A percentile compares a stretch with the other conserved stretches of the same genome.
These are phyloP conservation scores for Phytophthora crassamura DNA, from an alignment of 352 stramenopile genomes.

Conservation along the genomic window DNA sequence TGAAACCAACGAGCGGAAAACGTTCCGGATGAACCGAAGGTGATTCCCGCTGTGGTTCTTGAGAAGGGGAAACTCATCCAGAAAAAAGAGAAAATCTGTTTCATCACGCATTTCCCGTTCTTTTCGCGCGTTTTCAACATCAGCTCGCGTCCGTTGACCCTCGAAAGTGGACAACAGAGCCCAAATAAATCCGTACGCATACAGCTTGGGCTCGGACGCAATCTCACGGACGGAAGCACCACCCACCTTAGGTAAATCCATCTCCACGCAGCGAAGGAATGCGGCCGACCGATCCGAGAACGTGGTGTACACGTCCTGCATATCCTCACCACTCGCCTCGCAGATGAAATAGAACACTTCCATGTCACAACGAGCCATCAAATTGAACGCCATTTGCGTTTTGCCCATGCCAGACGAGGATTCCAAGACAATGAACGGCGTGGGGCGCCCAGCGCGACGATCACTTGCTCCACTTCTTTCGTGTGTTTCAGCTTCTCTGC, in stretches of 20 bases:
- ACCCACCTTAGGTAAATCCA: background rate
- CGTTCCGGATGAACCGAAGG: slow-evolving; percentile 11
- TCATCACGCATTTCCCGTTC: background rate
- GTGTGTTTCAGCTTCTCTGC: background rate
- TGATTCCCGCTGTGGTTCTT: background rate
- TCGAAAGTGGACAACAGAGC: background rate
- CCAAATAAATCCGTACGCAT: slow-evolving; percentile 10
- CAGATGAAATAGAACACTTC: slow-evolving; percentile 15
- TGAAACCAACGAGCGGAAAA: slow-evolving; percentile 6
- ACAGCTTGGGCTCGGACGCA: background rate
- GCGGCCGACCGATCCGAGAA: background rate
- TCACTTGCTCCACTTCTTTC: background rate
- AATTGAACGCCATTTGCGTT: slow-evolving; percentile 17
- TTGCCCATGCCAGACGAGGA: slow-evolving; percentile 16
- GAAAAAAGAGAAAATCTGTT: background rate
- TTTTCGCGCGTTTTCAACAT: background rate
- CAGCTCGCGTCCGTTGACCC: background rate
- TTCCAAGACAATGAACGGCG: slow-evolving; percentile 11
- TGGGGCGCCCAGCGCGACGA: background rate
- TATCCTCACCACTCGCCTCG: background rate
- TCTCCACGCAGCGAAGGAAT: background rate
- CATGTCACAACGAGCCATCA: slow-evolving; percentile 11
- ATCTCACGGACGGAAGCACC: background rate
- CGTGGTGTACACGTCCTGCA: background rate
- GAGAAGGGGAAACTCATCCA: slow-evolving; percentile 7